Evolutionary conservation across 441 rosid genomes (phyloP), one percentile per base, ranked within the genome.

Genomic region (Pelargonium exstipulatum): DNA sequence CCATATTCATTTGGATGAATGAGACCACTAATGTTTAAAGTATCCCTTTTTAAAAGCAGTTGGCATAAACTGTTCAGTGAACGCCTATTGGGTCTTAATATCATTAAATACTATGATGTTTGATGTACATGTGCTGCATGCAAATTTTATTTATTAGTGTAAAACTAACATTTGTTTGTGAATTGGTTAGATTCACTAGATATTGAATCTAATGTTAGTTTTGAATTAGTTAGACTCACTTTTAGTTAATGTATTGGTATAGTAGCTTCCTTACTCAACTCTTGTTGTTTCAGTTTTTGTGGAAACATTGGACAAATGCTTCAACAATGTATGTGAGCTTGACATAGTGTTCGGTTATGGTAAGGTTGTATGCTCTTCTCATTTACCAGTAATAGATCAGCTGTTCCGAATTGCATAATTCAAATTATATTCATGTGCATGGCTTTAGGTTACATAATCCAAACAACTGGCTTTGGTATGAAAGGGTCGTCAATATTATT

Each of bases 271-370:
- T 73, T 12, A 70, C 67, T 62, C 16, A 46, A 29, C 51, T 75
- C 12, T 77, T 29, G 1, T 76, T 69, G 65, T 77, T 78, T 76
- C 90, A 95, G 99, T 95, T 83, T 83, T 89, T 81, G 99, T 89
- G 78, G 98, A 91, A 81, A 89, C 97, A 4, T 78, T 95, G 80
- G 99, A 95, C 84, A 95, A 88, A 81, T 95, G 97, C 95, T 95
- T 95, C 89, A 89, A 84, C 79, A 89, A 95, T 82, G 97, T 90
- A 26, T 90, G 97, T 29, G 98, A 95, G 87, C 96, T 90, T 46
- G 99, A 92, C 79, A 84, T 89, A 5, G 89, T 95, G 66, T 88
- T 86, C 86, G 92, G 87, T 72, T 92, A 90, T 84, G 84, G 86
- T 83, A 95, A 95, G 98, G 98, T 91, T 69, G 81, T 49, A 53